Evolutionary conservation across 1,139 yeast species (phyloP).

Genomic region (Hanseniaspora uvarum): DNA sequence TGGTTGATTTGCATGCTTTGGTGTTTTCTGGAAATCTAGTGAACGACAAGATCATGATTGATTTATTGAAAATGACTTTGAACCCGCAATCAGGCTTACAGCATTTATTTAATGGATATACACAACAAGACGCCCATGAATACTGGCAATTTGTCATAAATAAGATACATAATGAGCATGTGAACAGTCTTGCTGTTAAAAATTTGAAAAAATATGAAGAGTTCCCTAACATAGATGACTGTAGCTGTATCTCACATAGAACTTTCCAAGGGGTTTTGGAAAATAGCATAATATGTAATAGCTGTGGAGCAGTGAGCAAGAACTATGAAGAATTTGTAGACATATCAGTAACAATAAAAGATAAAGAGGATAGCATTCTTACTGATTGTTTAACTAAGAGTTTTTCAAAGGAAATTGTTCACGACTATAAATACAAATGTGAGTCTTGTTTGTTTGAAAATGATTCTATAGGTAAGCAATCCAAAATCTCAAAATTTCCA

Average conservation of each 20-base stretch:
- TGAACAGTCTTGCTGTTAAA: neutral
- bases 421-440: conserved; percentile 64
- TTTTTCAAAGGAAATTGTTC: conserved; percentile 61
- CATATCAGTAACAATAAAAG: conserved; percentile 35
- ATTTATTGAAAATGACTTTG: conserved; percentile 70
- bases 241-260: conserved; percentile 74
- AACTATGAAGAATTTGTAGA: conserved; percentile 89
- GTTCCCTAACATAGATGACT: conserved; percentile 27
- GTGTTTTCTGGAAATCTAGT: conserved; percentile 33
- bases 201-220: conserved; percentile 12
- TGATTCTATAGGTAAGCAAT: conserved; percentile 58
- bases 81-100: conserved; percentile 40
- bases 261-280: conserved; percentile 66
- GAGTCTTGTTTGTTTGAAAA: conserved; percentile 45
- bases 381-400: conserved; percentile 64
- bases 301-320: conserved; percentile 53
- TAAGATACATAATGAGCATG: conserved; percentile 56
- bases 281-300: conserved; percentile 62
- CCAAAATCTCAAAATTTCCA: conserved; percentile 59
- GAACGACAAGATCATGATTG: conserved; percentile 33
- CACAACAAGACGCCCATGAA: conserved; percentile 97
- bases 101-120: conserved; percentile 78
- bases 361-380: conserved; percentile 28
- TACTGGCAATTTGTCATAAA: conserved; percentile 84
- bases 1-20: conserved; percentile 46